Percentiles rank a stretch among this genome's conserved stretches.
phyloP scores from a whole-genome alignment of 2,329 filamentous ascomycete genomes.

The Spiromastix sp. region DNA sequence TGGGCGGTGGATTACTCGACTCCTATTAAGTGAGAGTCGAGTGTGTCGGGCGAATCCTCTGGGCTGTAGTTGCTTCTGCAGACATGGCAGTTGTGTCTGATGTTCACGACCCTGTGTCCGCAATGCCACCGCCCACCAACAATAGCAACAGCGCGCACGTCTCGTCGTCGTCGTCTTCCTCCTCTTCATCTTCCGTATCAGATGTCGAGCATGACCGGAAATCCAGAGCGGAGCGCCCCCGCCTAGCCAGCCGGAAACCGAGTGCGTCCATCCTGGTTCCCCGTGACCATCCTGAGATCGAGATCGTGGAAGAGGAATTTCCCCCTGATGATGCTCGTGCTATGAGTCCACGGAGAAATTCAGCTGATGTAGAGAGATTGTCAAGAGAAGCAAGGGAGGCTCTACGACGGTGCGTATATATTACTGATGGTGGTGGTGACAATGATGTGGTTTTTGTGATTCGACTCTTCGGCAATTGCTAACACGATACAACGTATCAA shows the following conservation, averaged over 20 bases:
- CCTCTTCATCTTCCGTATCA: conserved; percentile 37
- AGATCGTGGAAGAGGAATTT: conserved; percentile 62
- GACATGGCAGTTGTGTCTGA: conserved; percentile 27
- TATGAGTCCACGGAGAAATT: conserved; percentile 89
- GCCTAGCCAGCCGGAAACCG: conserved; percentile 62
- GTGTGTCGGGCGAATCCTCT: no score
- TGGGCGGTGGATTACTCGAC: no score
- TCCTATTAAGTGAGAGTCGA: no score
- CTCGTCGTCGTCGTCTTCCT: conserved; percentile 36
- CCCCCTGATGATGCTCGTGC: conserved; percentile 81
- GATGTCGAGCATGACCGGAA: conserved; percentile 36
- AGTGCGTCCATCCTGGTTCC: conserved; percentile 77
- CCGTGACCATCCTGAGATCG: conserved; percentile 62
- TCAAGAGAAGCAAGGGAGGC: conserved; percentile 66
- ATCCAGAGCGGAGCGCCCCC: conserved; percentile 48
- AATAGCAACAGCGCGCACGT: conserved; percentile 29
- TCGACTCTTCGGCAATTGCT: no score
- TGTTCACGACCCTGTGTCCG: conserved; percentile 28
- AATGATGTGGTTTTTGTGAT: neutral
- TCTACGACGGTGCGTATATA: conserved; percentile 46
- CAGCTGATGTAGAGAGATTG: conserved; percentile 79
- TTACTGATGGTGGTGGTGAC: neutral
- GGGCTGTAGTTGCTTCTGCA: no score
- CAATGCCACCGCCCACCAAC: conserved; percentile 28
- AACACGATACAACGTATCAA: no score